Evolutionary conservation across 2,329 filamentous ascomycete species (phyloP).

Genomic region (Amauroascus niger): DNA sequence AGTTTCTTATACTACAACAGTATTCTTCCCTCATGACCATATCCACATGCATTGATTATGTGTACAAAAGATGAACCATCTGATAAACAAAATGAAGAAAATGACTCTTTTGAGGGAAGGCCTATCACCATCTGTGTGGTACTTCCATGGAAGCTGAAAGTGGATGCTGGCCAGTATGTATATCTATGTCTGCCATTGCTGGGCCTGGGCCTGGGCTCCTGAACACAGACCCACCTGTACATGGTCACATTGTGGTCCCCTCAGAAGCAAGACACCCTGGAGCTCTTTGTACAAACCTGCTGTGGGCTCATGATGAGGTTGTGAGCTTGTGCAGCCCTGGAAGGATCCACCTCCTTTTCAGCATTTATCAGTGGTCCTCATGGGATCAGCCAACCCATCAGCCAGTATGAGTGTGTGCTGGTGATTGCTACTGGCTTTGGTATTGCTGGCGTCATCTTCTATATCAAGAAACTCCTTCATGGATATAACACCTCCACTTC

Average conservation of each 20-base stretch:
- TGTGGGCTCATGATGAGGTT: conserved; percentile 22
- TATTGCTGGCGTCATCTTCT: conserved; percentile 24
- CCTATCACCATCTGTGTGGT: conserved; percentile 18
- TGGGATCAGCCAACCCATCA: conserved; percentile 20
- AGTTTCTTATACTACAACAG: conserved; percentile 20
- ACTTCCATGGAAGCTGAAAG: conserved; percentile 18
- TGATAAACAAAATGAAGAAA: background rate
- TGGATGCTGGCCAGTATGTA: conserved; percentile 24
- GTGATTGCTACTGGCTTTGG: conserved; percentile 27
- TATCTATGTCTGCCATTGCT: conserved; percentile 23
- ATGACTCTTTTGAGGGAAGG: background rate
- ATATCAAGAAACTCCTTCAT: conserved; percentile 27
- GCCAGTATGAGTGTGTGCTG: conserved; percentile 24
- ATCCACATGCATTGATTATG: conserved; percentile 19
- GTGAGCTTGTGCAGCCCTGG: conserved; percentile 9
- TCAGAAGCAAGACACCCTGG: conserved; percentile 18
- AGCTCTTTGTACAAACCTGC: conserved; percentile 23
- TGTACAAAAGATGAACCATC: background rate
- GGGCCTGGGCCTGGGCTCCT: conserved; percentile 18
- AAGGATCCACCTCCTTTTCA: conserved; percentile 9
- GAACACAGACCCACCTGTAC: conserved; percentile 22
- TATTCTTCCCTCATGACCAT: conserved; percentile 17
- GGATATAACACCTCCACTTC: conserved; percentile 25
- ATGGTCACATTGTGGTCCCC: conserved; percentile 23
- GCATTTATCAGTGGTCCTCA: conserved; percentile 25